Base-by-base conservation (phyloP, 148 eudicot genomes). In the Rhododendron simsii region DNA sequence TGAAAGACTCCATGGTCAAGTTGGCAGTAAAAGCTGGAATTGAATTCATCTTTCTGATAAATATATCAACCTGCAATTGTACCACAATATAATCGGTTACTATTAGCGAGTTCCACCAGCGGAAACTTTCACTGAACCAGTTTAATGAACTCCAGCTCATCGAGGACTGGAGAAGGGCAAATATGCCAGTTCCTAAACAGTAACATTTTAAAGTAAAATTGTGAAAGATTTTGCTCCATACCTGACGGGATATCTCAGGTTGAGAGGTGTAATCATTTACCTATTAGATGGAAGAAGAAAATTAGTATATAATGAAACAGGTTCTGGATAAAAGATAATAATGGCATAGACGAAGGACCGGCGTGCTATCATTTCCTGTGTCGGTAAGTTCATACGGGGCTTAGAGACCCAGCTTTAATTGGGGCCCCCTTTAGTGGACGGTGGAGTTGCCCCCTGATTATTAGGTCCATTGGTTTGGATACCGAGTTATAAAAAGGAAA, bases 21-120 rank as follows among this genome's bases (percentile, higher is more conserved):
- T 97, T 97, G 67, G 99, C 99, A 48, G 99, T 97, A 89, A 97
- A 97, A 86, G 99, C 99, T 67, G 98, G 99, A 87, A 97, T 93
- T 7, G 98, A 97, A 85, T 95, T 97, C 93, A 97, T 75, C 91
- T 93, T 95, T 84, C 94, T 89, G 53, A 97, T 87, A 88, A 95
- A 97, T 87, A 97, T 93, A 55, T 93, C 98, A 78, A 95, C 95
- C 99, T 97, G 92, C 88, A 89, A 37, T 82, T 39, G 35, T 45
- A 74, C 41, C 67, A 51, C 80, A 20, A 41, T 8, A 45, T 4
- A 47, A 69, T 30, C 53, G 2, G 85, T 83, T 33, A 83, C 26
- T 20, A 44, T 51, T 82, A 45, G 61, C 82, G 23, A 77, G 39
- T 65, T 78, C 55, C 41, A 65, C 51, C 18, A 26, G 41, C 8